Base-by-base conservation (phyloP, 73 alveolate genomes). In the Halteria grandinella region DNA sequence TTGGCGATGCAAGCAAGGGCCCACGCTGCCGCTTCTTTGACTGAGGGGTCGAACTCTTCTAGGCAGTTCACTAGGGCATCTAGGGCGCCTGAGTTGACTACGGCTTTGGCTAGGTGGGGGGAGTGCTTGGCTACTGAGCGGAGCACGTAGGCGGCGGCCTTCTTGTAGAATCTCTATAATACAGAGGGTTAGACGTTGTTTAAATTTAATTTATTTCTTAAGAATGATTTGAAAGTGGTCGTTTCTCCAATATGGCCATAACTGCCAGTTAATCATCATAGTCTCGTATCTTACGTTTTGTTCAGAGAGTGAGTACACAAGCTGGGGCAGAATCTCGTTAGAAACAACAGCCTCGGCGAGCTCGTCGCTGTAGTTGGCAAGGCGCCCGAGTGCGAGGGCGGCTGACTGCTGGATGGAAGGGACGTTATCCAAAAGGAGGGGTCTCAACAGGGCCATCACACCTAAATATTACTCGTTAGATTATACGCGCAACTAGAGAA, bases 131-230 rank as follows among this genome's bases (percentile, higher is more conserved):
- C 98, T 34, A 97, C 99, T 48, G 99, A 97, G 83, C 99, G 95
- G 59, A 97, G 93, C n/a, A 97, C 99, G 71, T 95, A 96, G 50
- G 99, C 99, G 39, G 99, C 99, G 32, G 99, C 99, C 83, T 97
- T 86, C 86, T 96, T 96, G 91, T 92, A 93, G 97, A 86, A 92
- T 75, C 99, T 79, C 81, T 66, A 45, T n/a, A 66, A 14, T n/a
- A n/a, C n/a, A n/a, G n/a, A n/a, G n/a, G n/a, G n/a, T n/a, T n/a
- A n/a, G n/a, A n/a, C n/a, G n/a, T n/a, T n/a, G n/a, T n/a, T n/a
- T n/a, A n/a, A n/a, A n/a, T n/a, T n/a, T n/a, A n/a, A n/a, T n/a
- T n/a, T n/a, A n/a, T n/a, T n/a, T n/a, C n/a, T n/a, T n/a, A n/a
- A n/a, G n/a, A n/a, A n/a, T n/a, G n/a, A n/a, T n/a, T n/a, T n/a